Evolutionary conservation across 768 basidiomycete species (phyloP), one percentile per base, ranked within the genome.

Genomic region (Pholiota microspora): DNA sequence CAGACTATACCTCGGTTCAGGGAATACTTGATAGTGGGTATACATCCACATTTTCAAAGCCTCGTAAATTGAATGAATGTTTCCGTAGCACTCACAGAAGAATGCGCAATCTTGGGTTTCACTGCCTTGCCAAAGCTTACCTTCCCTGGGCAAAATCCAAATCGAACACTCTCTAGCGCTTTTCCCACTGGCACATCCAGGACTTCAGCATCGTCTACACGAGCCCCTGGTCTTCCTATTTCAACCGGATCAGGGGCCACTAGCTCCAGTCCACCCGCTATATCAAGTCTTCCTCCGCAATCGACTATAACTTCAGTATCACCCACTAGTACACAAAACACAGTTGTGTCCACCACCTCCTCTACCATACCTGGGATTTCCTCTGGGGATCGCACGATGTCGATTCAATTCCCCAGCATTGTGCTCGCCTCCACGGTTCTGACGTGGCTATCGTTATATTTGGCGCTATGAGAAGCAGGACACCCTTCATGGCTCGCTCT

Each of bases 1-100:
- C 69, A 16, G 68, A 71, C 45, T 77, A 63, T 21, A 58, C 66
- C 3, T 23, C 51, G 2, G 62, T 67, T 0, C 78, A 79, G 49
- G 36, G 23, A 0, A 49, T 62, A 25, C 57, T 79, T 25, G 71
- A 78, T 54, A 46, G 77, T 77, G 32, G 31, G 56, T 53, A 12
- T 51, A 16, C 16, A 29, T 16, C 24, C 28, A 9, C 27, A 9
- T 3, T 23, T 25, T 21, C 18, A 3, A 23, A 42, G 23, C 10
- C 40, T 12, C 34, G 6, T 28, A 24, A 5, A 23, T 18, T n/a
- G n/a, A 40, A 9, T 21, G 10, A 32, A 34, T 42, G 25, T 3
- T 29, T 10, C 40, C 8, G 12, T 31, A 51, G 51, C 12, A 8
- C 27, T 51, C 16, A 16, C 12, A 7, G 28, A 44, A 1, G 53